Conservation (phyloP, 805 yeast genomes). For the Sugiyamaella floridensis region DNA sequence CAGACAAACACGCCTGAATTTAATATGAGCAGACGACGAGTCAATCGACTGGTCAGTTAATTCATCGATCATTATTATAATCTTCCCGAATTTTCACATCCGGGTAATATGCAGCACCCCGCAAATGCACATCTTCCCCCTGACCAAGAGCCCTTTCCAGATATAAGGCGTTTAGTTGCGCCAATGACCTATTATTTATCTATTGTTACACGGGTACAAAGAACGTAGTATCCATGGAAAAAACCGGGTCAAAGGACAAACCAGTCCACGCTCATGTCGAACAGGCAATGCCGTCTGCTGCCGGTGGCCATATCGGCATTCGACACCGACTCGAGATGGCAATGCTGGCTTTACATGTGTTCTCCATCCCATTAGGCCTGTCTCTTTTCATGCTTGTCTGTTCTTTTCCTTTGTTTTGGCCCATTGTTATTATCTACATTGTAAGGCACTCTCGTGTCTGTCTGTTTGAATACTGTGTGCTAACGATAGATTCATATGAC, state of each 20-base stretch:
- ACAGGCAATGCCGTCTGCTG: no score
- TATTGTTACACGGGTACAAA: no score
- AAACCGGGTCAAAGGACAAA: no score
- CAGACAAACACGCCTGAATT: not conserved
- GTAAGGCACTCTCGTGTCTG: not conserved
- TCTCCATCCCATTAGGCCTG: constrained; percentile 51
- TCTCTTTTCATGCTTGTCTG: constrained; percentile 45
- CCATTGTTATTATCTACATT: constrained; percentile 55
- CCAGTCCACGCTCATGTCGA: no score
- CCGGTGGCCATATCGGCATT: not conserved
- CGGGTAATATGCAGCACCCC: not conserved
- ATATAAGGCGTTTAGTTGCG: no score
- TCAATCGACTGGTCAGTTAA: not conserved
- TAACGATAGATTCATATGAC: constrained; percentile 39
- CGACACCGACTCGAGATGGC: constrained; percentile 57
- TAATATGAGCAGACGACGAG: not conserved
- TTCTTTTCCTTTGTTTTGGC: constrained; percentile 62
- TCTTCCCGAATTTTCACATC: not conserved
- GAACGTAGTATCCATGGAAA: no score
- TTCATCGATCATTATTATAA: not conserved
- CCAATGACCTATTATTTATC: no score
- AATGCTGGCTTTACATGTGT: constrained; percentile 65
- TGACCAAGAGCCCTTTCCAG: not conserved
- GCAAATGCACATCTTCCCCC: not conserved
- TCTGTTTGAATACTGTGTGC: not conserved